Percentiles rank a stretch among this genome's conserved stretches.
Evolutionary conservation across 2,329 filamentous ascomycete species (phyloP).

Genomic region (Nothomitra cinnamomea): DNA sequence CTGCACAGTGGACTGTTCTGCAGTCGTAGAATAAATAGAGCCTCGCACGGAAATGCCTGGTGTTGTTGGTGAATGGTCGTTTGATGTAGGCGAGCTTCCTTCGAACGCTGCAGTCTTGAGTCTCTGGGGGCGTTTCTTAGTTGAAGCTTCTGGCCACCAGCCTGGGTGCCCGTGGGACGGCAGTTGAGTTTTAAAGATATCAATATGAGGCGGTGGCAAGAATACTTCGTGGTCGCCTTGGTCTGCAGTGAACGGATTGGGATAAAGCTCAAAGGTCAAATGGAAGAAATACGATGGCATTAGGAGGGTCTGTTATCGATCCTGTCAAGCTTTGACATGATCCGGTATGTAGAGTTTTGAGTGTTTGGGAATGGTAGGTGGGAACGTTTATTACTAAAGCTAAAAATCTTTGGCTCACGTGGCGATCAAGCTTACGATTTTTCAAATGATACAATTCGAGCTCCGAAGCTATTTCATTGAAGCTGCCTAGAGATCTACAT

Average conservation of each 20-base stretch:
- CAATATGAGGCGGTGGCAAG: slow-evolving; percentile 23
- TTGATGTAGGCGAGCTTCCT: not conserved
- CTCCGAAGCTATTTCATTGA: not conserved
- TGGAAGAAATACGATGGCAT: slow-evolving; percentile 50
- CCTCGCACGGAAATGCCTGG: slow-evolving; percentile 5
- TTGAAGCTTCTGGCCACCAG: not conserved
- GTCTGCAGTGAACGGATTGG: slow-evolving; percentile 6
- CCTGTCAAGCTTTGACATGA: not conserved
- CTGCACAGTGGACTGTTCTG: not conserved
- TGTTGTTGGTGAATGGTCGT: not conserved
- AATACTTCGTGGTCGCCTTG: slow-evolving; percentile 13
- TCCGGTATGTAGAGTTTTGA: slow-evolving; percentile 8
- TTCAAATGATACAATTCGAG: too few species aligned
- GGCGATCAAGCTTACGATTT: too few species aligned
- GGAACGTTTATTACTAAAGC: too few species aligned
- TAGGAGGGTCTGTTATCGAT: slow-evolving; percentile 14
- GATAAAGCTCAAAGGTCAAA: slow-evolving; percentile 38
- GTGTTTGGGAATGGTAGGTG: not conserved
- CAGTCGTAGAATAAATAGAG: not conserved
- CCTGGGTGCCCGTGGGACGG: slow-evolving; percentile 1
- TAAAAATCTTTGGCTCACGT: too few species aligned
- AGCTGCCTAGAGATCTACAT: not conserved
- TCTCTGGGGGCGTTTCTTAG: not conserved
- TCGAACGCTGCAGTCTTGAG: not conserved
- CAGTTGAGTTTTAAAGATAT: slow-evolving; percentile 29